phyloP scores from a whole-genome alignment of 2,329 filamentous ascomycete genomes.

The Bipolaris cookei region DNA sequence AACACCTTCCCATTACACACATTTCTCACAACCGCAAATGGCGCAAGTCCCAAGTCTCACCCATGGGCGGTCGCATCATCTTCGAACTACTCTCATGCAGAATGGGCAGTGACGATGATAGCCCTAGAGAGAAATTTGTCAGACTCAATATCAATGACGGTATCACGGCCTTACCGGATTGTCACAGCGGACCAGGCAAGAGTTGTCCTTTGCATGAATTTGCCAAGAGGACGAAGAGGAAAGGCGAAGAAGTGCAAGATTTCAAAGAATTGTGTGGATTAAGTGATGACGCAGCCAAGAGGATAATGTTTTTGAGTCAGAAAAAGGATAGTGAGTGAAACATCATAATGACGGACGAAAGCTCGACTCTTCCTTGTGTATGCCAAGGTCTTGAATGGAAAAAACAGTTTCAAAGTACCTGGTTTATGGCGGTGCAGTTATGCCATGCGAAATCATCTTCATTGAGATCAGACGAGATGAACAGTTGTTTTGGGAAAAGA shows the following conservation, averaged over 20 bases:
- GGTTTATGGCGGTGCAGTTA: too few species aligned
- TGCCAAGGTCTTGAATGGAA: neutral
- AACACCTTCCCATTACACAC: constrained; percentile 56
- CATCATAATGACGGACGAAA: neutral
- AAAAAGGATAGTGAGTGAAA: neutral
- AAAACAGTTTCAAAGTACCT: too few species aligned
- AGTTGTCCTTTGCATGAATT: constrained; percentile 59
- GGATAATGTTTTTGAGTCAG: constrained; percentile 60
- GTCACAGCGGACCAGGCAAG: constrained; percentile 54
- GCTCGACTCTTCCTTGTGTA: too few species aligned
- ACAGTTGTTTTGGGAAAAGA: too few species aligned
- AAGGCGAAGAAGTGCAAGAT: constrained; percentile 53
- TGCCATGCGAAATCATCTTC: too few species aligned
- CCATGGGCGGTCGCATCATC: constrained; percentile 64
- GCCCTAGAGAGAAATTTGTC: constrained; percentile 47
- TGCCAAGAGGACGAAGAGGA: constrained; percentile 48
- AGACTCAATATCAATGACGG: constrained; percentile 65
- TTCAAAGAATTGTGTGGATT: constrained; percentile 59
- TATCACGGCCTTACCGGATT: constrained; percentile 58
- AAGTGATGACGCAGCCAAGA: constrained; percentile 46
- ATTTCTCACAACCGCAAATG: constrained; percentile 56
- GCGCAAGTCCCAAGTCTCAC: constrained; percentile 62
- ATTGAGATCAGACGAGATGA: too few species aligned
- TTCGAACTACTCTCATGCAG: constrained; percentile 59
- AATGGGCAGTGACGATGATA: neutral